phyloP scores from a whole-genome alignment of 176 grass and related monocot species.

The Triticum dicoccoides region DNA sequence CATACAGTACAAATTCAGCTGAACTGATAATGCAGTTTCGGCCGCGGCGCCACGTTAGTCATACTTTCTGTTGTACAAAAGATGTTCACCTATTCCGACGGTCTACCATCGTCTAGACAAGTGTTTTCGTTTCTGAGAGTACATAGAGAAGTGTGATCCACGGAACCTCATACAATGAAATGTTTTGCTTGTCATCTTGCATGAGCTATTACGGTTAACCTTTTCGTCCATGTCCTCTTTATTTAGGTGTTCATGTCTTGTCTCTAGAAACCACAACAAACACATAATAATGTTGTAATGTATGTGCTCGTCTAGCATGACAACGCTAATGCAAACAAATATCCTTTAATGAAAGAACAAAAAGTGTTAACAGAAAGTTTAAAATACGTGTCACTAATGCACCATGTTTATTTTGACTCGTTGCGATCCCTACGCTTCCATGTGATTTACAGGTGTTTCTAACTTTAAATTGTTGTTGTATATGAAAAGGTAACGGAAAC shows the following conservation, averaged over 20 bases:
- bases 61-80: background rate
- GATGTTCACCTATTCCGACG: background rate
- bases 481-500: background rate
- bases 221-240: background rate
- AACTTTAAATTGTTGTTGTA: background rate
- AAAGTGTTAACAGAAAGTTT: background rate
- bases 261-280: background rate
- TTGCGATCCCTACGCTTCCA: background rate
- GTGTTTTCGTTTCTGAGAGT: background rate
- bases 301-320: background rate
- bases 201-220: background rate
- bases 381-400: background rate
- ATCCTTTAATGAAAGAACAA: background rate
- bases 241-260: background rate
- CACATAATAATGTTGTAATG: no score
- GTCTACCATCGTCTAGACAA: background rate
- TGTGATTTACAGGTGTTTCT: background rate
- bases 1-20: background rate
- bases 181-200: background rate
- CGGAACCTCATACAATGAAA: background rate
- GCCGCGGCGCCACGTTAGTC: background rate
- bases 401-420: no score
- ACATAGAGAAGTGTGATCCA: background rate
- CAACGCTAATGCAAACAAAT: background rate
- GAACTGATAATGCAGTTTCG: background rate